phyloP scores from a whole-genome alignment of 2,329 filamentous ascomycete species.

The Aspergillus fumigatus region DNA sequence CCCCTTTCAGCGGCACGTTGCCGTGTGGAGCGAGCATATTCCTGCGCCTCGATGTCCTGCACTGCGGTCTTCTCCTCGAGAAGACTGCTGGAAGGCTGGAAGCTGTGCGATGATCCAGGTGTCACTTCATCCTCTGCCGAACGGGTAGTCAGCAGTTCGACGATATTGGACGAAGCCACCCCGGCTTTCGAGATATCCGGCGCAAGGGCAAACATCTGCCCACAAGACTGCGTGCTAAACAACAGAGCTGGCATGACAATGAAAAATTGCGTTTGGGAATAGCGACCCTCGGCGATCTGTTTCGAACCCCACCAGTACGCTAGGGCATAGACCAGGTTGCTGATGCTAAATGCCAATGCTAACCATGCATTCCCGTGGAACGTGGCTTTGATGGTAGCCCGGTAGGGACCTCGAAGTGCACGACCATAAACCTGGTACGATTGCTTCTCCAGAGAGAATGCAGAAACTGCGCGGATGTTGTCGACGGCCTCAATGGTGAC shows the following conservation, averaged over 20 bases:
- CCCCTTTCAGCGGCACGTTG: constrained; percentile 12
- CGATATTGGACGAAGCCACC: constrained; percentile 55
- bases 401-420: constrained; percentile 43
- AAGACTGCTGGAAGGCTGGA: constrained; percentile 9
- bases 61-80: constrained; percentile 18
- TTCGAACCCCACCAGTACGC: constrained; percentile 76
- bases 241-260: constrained; percentile 67
- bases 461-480: constrained; percentile 48
- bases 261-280: constrained; percentile 64
- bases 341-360: constrained; percentile 40
- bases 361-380: constrained; percentile 43
- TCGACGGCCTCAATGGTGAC: constrained; percentile 50
- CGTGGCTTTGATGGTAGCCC: constrained; percentile 44
- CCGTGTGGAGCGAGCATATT: constrained; percentile 2
- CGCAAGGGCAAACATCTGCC: constrained; percentile 69
- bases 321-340: constrained; percentile 67
- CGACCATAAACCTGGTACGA: constrained; percentile 42
- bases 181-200: constrained; percentile 66
- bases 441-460: constrained; percentile 49
- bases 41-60: constrained; percentile 23
- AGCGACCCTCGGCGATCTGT: constrained; percentile 61
- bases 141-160: constrained; percentile 34
- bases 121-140: constrained; percentile 23
- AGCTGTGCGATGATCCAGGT: constrained; percentile 8
- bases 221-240: constrained; percentile 67